Base-by-base conservation (phyloP, 768 basidiomycete genomes). In the Tricholoma bakamatsutake region DNA sequence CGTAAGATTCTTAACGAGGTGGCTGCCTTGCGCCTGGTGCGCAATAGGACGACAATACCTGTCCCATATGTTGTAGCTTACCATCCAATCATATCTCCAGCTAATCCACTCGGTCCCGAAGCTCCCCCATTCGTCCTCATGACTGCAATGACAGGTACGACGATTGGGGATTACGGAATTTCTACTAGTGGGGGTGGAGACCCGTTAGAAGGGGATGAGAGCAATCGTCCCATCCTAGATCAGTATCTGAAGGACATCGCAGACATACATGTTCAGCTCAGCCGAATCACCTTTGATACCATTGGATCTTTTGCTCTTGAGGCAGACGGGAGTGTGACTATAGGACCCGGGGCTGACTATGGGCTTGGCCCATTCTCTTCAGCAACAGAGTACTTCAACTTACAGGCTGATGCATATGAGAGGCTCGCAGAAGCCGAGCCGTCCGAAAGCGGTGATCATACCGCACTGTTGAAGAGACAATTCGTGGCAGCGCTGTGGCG, bases 1-100 rank as follows among this genome's bases (percentile, higher is more conserved):
- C 71, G 74, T 18, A 76, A 76, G 63, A 76, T 76, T 42, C 62
- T 72, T 35, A 76, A 76, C 61, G 74, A 76, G 62, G 74, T 71
- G 9, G 74, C 73, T n/a, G 70, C 74, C 1, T 69, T 76, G 49
- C 71, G 65, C 55, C 67, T 76, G 45, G 74, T 76, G 40, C 69
- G 69, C 30, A 62, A 71, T 56, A 69, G 71, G 7, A 76, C 73
- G n/a, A 69, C 70, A 2, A 74, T 76, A 53, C 74, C 74, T 17
- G 71, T 76, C 15, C 74, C 74, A 31, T 64, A 66, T 54, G 67
- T 74, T 56, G 67, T 73, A 42, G 67, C 72, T 21, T 73, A 67
- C 61, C 71, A 73, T 56, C 69, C 73, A 1, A 63, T 64, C 54
- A 65, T 64, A 42, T 70, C 71, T 40, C 63, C 71, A 17, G 59